These are phyloP conservation scores for Cryptosporidium canis DNA, from an alignment of 169 alveolate genomes.

Conservation along the genomic window DNA sequence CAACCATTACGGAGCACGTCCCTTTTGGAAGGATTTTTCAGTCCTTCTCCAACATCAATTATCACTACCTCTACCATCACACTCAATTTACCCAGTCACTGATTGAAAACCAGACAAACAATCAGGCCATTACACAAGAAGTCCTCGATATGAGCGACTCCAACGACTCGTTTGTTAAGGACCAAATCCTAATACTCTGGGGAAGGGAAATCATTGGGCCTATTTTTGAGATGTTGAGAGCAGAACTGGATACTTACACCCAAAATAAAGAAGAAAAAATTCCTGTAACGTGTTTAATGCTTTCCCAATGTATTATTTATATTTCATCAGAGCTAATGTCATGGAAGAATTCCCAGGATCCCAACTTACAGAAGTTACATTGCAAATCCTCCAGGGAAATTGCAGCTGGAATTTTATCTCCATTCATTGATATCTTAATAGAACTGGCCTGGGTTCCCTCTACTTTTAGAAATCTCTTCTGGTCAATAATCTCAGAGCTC, in stretches of 20 bases:
- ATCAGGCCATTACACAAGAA: constrained; percentile 8
- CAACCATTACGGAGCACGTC: constrained; percentile 49
- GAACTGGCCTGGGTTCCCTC: constrained; percentile 68
- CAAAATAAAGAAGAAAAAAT: not conserved
- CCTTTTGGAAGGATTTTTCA: constrained; percentile 46
- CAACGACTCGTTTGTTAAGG: constrained; percentile 26
- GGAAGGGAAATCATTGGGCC: constrained; percentile 70
- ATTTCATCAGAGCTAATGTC: constrained; percentile 61
- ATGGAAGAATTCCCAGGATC: not conserved
- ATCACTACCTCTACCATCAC: constrained; percentile 43
- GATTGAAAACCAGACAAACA: not conserved
- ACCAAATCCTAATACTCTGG: constrained; percentile 49
- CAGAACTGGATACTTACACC: not conserved
- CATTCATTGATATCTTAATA: constrained; percentile 39
- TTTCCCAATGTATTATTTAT: constrained; percentile 45
- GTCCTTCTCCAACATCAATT: not conserved
- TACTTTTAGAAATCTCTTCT: constrained; percentile 15
- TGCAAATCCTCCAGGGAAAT: constrained; percentile 48
- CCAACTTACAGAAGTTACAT: not conserved
- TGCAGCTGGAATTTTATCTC: constrained; percentile 38
- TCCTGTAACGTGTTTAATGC: constrained; percentile 42
- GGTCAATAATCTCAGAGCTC: constrained; percentile 66
- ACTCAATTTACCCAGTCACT: constrained; percentile 59
- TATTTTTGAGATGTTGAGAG: constrained; percentile 27
- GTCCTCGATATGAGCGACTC: constrained; percentile 1